Evolutionary conservation across 2,329 filamentous ascomycete genomes (phyloP), one percentile per base, ranked within the genome.

Genomic region (Cercospora sojina): DNA sequence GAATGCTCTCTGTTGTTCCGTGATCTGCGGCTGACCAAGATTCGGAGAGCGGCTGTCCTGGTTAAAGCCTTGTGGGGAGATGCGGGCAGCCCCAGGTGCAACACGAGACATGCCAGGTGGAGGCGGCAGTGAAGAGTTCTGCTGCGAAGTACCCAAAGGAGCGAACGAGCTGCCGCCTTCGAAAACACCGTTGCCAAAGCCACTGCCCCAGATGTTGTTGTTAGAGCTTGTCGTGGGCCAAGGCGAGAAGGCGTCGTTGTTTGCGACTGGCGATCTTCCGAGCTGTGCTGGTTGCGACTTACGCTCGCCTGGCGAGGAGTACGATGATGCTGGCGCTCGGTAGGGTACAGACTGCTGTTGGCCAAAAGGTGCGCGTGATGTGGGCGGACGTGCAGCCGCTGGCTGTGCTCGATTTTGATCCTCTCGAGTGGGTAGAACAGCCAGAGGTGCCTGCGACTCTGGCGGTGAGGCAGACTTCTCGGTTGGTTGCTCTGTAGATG

Each of bases 131-230:
- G 68, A 66, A 23, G 73, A 72, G 29, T 62, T 69, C 64, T 73
- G 73, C 58, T 74, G 71, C 20, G 66, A 66, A 32, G 74, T 74
- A 10, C 73, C 69, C 62, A 76, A 64, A n/a, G 75, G 74, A 20
- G 74, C 74, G 56, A 76, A 76, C 20, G 63, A 67, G 56, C 70
- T 72, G 18, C 69, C 60, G 53, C 69, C 73, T 64, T 86, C 87
- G 73, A 93, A 93, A 0, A 90, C 92, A 51, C 91, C 91, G 76
- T 93, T 93, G 3, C 91, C 91, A 20, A 93, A 87, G 10, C 87
- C 88, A 70, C 91, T 88, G 18, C 88, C 90, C 91, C 91, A 93
- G 18, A 93, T 89, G 74, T 90, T 91, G 57, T 85, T 82, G 12
- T 62, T 79, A 74, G 82, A 77, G 10, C 80, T 69, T 82, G 83